Percentiles rank a stretch among this genome's conserved stretches.
phyloP scores from a whole-genome alignment of 495 filamentous ascomycete genomes.

The Cairneyella variabilis region DNA sequence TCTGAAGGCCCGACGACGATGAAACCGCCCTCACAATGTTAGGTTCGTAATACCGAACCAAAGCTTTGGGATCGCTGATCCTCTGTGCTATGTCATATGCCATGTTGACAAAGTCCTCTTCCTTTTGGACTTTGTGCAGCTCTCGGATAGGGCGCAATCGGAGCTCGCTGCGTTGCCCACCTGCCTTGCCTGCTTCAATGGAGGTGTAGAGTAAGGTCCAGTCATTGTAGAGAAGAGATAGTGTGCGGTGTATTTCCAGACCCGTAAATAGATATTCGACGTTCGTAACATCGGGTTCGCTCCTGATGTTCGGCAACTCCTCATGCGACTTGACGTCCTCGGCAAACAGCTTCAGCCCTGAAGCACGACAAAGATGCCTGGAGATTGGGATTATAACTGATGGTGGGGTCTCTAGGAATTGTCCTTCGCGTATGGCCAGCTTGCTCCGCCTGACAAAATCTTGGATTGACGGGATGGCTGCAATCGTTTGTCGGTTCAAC shows the following conservation, averaged over 20 bases:
- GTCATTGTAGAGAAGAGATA: constrained; percentile 32
- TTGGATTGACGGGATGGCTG: neutral
- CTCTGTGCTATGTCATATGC: neutral
- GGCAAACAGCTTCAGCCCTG: constrained; percentile 17
- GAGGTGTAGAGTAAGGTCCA: constrained; percentile 40
- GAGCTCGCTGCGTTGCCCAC: constrained; percentile 38
- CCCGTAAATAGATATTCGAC: constrained; percentile 44
- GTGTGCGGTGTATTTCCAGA: constrained; percentile 37
- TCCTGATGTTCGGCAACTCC: neutral
- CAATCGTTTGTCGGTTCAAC: neutral
- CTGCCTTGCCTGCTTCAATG: constrained; percentile 40
- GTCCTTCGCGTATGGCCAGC: constrained; percentile 31
- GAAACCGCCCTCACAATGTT: too few relatives aligned
- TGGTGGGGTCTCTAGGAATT: constrained; percentile 35
- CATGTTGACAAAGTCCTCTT: neutral
- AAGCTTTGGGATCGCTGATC: too few relatives aligned
- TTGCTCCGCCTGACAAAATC: constrained; percentile 34
- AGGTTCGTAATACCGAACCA: too few relatives aligned
- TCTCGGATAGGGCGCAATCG: constrained; percentile 26
- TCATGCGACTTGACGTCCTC: neutral
- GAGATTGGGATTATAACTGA: constrained; percentile 32
- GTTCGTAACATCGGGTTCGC: constrained; percentile 3
- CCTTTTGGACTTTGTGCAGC: neutral
- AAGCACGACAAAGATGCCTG: neutral
- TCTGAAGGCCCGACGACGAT: too few relatives aligned